Base-by-base conservation (phyloP, 192 early-diverging fungal genomes). In the Borealophlyctis nickersoniae region DNA sequence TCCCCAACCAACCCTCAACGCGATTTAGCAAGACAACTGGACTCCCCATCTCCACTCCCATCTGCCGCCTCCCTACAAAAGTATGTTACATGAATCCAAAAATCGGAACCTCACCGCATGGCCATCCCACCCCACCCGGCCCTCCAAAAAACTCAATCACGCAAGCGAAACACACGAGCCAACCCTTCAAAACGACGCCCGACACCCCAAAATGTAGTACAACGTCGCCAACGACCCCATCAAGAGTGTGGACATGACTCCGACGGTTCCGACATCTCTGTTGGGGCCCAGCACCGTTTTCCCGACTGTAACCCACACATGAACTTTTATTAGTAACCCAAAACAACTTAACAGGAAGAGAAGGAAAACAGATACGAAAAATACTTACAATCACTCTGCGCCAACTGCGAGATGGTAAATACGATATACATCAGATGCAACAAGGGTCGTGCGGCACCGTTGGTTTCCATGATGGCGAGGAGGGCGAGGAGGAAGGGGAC, bases 401-500 rank as follows among this genome's bases (percentile, higher is more conserved):
- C 27, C 11, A 76, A 24, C 34, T 67, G 63, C 36, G 62, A 64
- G 36, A 65, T 28, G 54, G 73, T 49, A 48, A 73, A 68, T 14
- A 48, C 56, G 9, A 76, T 23, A 48, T 59, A 73, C 19, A 76
- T 49, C 2, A 63, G 11, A 57, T 76, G 68, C n/a, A 76, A 58
- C 9, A 76, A 36, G 16, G 66, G 70, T 22, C 63, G 60, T 34
- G 69, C 67, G 16, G 60, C 67, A 54, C 71, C 71, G 14, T 62
- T 50, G 4, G 73, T 36, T 63, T 76, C 74, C 56, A 76, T 28
- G 23, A 56, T 55, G 39, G 49, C 58, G 16, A 76, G 60, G 4
- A 76, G 45, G 24, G 63, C 49, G 5, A 73, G 36, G 33, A 70
- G 60, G 19, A 73, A 45, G 2, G 74, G 71, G 19, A 65, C 58